These are phyloP conservation scores for Monosporozyma servazzii DNA, from an alignment of 805 yeast species.

Conservation along the genomic window DNA sequence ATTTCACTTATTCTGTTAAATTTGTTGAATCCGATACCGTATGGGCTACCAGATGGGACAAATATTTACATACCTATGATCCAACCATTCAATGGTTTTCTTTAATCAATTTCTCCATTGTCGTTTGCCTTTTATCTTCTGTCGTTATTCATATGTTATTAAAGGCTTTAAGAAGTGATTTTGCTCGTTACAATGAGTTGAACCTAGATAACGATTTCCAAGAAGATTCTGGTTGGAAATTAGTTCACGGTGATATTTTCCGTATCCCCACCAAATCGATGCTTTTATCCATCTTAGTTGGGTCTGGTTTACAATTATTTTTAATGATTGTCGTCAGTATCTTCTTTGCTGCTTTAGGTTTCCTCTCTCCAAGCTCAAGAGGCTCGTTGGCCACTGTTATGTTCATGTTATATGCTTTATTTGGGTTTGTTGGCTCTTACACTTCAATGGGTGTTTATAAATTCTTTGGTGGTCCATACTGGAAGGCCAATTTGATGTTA, in stretches of 20 bases:
- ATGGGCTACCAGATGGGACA: conserved; percentile 99
- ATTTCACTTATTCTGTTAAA: conserved; percentile 74
- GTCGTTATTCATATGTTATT: conserved; percentile 71
- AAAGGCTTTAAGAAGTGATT: conserved; percentile 76
- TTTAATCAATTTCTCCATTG: conserved; percentile 71
- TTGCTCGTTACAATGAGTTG: conserved; percentile 79
- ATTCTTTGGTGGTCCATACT: conserved; percentile 82
- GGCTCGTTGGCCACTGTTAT: conserved; percentile 87
- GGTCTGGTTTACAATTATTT: conserved; percentile 80
- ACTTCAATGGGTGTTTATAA: conserved; percentile 81
- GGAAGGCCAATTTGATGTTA: conserved; percentile 77
- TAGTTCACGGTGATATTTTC: conserved; percentile 91
- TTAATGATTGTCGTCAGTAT: conserved; percentile 67
- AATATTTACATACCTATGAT: conserved; percentile 82
- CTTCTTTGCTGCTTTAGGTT: conserved; percentile 77
- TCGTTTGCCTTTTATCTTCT: conserved; percentile 67
- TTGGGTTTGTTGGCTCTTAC: conserved; percentile 77
- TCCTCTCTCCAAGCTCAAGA: conserved; percentile 87
- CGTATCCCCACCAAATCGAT: conserved; percentile 68
- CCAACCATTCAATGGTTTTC: conserved; percentile 96
- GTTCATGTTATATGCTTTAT: conserved; percentile 73
- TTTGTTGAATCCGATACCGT: conserved; percentile 63
- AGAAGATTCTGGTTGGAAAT: conserved; percentile 95
- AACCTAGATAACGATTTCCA: conserved; percentile 79
- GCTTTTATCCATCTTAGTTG: conserved; percentile 70